Evolutionary conservation across 179 eudicot genomes (phyloP), one percentile per base, ranked within the genome.

Genomic region (Silene vulgaris): DNA sequence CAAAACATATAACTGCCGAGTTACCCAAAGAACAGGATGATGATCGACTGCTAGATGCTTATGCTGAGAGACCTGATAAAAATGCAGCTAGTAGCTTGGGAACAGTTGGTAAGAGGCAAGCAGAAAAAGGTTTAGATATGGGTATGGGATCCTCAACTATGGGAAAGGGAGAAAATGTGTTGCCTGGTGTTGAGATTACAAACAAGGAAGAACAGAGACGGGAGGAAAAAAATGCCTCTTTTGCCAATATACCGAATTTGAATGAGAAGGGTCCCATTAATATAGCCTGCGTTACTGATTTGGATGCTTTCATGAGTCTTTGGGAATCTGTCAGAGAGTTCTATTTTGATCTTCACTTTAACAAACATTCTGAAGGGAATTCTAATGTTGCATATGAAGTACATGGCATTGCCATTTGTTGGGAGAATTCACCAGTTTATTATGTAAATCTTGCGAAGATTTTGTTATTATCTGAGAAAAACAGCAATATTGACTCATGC

Each of bases 351-450:
- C 75, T 95, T 68, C 93, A 95, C 83, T 95, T 89, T 76, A 90
- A 78, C 85, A 92, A 90, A 83, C 84, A 80, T 78, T 81, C 95
- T 74, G 97, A 82, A 69, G 69, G 81, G 64, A 87, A 85, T 77
- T 78, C 88, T 20, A 66, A 71, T 57, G 70, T 82, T 71, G 85
- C 91, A 69, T 92, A 85, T 76, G 99, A 95, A 80, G 80, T 95
- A 74, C 93, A 84, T 56, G 97, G 99, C 69, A 79, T 95, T 28
- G 96, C 99, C 73, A 79, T 95, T 71, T 92, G 97, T 79, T 95
- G 99, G 99, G 91, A 85, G 60, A 79, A 81, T 79, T 95, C 97
- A 77, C 91, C 95, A 3, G 96, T 92, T 23, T 92, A 90, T 82
- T 92, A 90, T 85, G 73, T 95, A n/a, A 90, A 86, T 85, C 82